A percentile compares a stretch with the other conserved stretches of the same genome.
Evolutionary conservation across 2,329 filamentous ascomycete species (phyloP).

Genomic region (Penicillium sumatraense): DNA sequence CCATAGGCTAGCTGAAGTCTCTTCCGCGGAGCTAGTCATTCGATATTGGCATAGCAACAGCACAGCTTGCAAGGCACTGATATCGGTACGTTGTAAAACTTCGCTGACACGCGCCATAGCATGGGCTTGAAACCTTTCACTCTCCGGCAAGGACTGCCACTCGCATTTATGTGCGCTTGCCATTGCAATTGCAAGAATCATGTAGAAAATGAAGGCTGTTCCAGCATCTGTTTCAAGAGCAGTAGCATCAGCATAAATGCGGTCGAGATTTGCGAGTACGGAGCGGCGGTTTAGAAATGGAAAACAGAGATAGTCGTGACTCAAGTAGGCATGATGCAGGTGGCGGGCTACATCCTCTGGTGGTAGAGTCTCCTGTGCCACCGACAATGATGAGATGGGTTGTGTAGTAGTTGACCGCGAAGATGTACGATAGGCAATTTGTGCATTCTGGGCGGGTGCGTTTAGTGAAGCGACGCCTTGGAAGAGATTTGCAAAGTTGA

Average conservation of each 20-base stretch:
- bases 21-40: constrained; percentile 46
- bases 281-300: constrained; percentile 44
- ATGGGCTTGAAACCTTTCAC: constrained; percentile 47
- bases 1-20: constrained; percentile 49
- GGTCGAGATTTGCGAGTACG: constrained; percentile 20
- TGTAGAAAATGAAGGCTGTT: constrained; percentile 49
- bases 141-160: constrained; percentile 48
- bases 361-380: constrained; percentile 25
- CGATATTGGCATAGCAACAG: constrained; percentile 51
- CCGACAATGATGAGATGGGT: constrained; percentile 3
- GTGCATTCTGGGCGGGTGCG: constrained; percentile 10
- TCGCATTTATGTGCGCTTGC: constrained; percentile 51
- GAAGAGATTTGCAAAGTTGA: constrained; percentile 50
- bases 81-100: constrained; percentile 43
- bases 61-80: constrained; percentile 47
- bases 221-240: constrained; percentile 31
- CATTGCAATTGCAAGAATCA: constrained; percentile 51
- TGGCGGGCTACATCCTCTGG: constrained; percentile 41
- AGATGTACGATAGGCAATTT: constrained; percentile 9
- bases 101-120: constrained; percentile 44
- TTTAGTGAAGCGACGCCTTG: constrained; percentile 28
- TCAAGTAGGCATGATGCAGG: constrained; percentile 48
- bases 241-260: constrained; percentile 24
- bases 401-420: neutral
- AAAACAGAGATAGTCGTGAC: constrained; percentile 50